A percentile compares a stretch with the other conserved stretches of the same genome.
These are phyloP conservation scores for Cryphonectria nitschkei DNA, from an alignment of 2,329 filamentous ascomycete genomes.

Conservation along the genomic window DNA sequence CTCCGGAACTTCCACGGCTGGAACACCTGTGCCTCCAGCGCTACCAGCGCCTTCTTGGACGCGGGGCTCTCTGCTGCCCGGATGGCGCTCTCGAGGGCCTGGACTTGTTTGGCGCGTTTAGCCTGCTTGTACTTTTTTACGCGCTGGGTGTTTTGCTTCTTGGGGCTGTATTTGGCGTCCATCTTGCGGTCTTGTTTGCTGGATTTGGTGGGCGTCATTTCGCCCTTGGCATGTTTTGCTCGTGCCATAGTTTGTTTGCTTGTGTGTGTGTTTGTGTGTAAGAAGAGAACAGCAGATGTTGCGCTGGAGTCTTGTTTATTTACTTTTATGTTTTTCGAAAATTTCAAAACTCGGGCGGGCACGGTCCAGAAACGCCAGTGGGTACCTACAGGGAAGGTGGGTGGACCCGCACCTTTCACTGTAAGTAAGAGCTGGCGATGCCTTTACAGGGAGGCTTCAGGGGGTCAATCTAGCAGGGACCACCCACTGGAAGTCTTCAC, in stretches of 20 bases:
- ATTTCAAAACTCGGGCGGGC: constrained; percentile 23
- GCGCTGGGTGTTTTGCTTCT: constrained; percentile 17
- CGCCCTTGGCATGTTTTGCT: constrained; percentile 6
- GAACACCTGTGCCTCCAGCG: constrained; percentile 17
- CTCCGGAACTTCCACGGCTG: constrained; percentile 19
- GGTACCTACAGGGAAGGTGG: constrained; percentile 14
- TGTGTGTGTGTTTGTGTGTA: not conserved
- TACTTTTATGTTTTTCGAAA: constrained; percentile 13
- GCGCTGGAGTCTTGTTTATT: not conserved
- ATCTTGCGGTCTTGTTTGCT: constrained; percentile 12
- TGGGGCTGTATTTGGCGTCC: constrained; percentile 11
- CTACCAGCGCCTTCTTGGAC: constrained; percentile 10
- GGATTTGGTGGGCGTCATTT: constrained; percentile 12
- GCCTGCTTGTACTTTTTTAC: constrained; percentile 18
- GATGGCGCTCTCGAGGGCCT: constrained; percentile 15
- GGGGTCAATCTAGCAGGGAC: not conserved
- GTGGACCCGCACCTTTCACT: not conserved
- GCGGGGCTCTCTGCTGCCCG: constrained; percentile 13
- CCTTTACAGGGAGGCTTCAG: not conserved
- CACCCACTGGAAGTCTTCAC: not conserved
- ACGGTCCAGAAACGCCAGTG: constrained; percentile 24
- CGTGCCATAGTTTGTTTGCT: constrained; percentile 14
- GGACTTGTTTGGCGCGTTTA: constrained; percentile 3
- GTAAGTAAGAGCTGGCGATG: not conserved
- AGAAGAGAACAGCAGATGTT: not conserved